Evolutionary conservation across 2,329 filamentous ascomycete genomes (phyloP).

Genomic region (Paecilomyces variotii): DNA sequence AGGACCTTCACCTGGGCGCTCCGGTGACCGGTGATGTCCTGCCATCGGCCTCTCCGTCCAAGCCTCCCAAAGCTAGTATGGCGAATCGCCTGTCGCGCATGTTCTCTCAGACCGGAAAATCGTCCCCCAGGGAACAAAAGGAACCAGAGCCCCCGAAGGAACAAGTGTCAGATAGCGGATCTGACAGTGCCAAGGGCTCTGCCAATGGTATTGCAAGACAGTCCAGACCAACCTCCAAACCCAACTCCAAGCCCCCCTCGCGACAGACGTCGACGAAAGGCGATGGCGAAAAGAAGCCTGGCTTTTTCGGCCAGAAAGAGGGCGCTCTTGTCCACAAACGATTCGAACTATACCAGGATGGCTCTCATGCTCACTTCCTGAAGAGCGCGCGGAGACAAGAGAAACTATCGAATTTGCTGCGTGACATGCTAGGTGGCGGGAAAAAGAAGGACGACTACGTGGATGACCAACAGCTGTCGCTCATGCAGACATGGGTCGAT

Average conservation of each 20-base stretch:
- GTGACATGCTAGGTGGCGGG: constrained; percentile 70
- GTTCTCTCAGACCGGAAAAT: constrained; percentile 36
- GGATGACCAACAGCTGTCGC: constrained; percentile 66
- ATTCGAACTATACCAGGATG: constrained; percentile 55
- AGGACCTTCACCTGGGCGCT: constrained; percentile 35
- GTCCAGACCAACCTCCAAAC: constrained; percentile 14
- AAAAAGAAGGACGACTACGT: constrained; percentile 61
- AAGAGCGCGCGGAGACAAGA: constrained; percentile 88
- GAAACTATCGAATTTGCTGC: constrained; percentile 87
- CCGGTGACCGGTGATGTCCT: constrained; percentile 25
- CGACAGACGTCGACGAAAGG: constrained; percentile 28
- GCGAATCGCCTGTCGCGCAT: constrained; percentile 38
- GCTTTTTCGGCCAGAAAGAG: constrained; percentile 23
- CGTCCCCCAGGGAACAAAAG: constrained; percentile 15
- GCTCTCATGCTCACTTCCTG: constrained; percentile 78
- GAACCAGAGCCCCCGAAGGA: constrained; percentile 25
- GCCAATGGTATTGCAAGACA: constrained; percentile 24
- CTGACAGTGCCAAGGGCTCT: constrained; percentile 25
- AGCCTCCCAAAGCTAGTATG: constrained; percentile 35
- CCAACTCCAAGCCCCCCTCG: constrained; percentile 20
- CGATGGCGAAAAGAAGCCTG: constrained; percentile 20
- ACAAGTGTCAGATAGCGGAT: constrained; percentile 27
- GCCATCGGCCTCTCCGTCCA: constrained; percentile 21
- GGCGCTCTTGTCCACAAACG: constrained; percentile 30
- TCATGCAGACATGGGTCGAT: constrained; percentile 95